Evolutionary conservation across 441 rosid species (phyloP).

Genomic region (Kokia cookei): DNA sequence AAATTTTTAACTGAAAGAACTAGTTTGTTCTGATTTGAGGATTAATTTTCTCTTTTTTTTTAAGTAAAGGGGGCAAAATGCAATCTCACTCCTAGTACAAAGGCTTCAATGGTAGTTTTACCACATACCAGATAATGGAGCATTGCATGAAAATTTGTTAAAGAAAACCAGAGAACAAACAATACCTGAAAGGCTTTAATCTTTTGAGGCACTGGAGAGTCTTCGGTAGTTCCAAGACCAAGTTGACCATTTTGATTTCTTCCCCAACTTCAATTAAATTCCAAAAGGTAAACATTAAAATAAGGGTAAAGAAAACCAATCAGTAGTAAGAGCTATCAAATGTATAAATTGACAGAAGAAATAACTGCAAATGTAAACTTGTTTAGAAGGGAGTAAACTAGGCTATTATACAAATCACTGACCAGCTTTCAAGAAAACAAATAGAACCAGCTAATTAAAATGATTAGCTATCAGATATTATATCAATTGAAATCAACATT

Average conservation of each 20-base stretch:
- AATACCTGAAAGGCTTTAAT: constrained; percentile 86
- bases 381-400: background rate
- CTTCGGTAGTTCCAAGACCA: constrained; percentile 87
- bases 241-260: constrained; percentile 99
- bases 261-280: constrained; percentile 74
- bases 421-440: background rate
- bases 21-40: too few species aligned
- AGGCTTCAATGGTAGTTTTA: too few species aligned
- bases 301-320: background rate
- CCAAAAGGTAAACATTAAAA: constrained; percentile 10
- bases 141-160: background rate
- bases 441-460: background rate
- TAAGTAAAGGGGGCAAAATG: too few species aligned
- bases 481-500: too few species aligned
- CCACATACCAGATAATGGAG: background rate
- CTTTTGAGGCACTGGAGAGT: constrained; percentile 87
- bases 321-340: background rate
- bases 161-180: background rate
- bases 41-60: too few species aligned
- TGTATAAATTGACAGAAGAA: background rate
- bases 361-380: background rate
- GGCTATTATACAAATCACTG: too few species aligned
- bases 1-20: too few species aligned
- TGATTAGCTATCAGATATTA: background rate
- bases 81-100: too few species aligned